phyloP scores from a whole-genome alignment of 1,284 basidiomycete species.

The Chondrostereum purpureum region DNA sequence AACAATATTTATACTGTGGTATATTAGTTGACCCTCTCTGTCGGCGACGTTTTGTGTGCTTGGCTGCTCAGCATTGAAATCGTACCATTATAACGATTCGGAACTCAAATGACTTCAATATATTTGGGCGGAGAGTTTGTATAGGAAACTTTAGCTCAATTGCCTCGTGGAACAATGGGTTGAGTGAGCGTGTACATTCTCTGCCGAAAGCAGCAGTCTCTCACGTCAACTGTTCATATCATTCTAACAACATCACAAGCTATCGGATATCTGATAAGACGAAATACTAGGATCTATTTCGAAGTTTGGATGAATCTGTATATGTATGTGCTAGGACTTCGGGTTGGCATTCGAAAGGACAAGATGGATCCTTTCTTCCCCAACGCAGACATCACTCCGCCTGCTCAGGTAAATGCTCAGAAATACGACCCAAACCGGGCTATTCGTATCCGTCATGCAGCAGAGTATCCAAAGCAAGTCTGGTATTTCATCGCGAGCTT shows the following conservation, averaged over 20 bases:
- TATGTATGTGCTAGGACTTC: not conserved
- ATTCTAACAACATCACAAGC: not conserved
- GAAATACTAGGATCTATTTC: not conserved
- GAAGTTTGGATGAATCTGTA: not conserved
- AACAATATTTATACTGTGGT: too few relatives aligned
- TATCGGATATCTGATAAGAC: not conserved
- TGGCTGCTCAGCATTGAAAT: too few relatives aligned
- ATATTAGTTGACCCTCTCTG: too few relatives aligned
- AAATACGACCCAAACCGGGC: slow-evolving; percentile 21
- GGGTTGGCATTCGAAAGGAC: not conserved
- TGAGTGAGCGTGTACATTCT: not conserved
- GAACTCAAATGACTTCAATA: too few relatives aligned
- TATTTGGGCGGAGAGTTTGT: too few relatives aligned
- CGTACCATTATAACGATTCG: too few relatives aligned
- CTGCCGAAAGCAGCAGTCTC: not conserved
- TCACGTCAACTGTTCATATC: not conserved
- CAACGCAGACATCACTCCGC: not conserved
- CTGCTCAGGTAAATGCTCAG: not conserved
- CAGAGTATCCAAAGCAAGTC: slow-evolving; percentile 32
- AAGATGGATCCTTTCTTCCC: not conserved
- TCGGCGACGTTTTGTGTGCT: too few relatives aligned
- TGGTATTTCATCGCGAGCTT: slow-evolving; percentile 40
- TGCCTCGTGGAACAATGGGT: too few relatives aligned
- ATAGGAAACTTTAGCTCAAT: too few relatives aligned
- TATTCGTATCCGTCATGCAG: slow-evolving; percentile 20